Evolutionary conservation across 1,284 basidiomycete genomes (phyloP).

Genomic region (Fomitiporia mediterranea): DNA sequence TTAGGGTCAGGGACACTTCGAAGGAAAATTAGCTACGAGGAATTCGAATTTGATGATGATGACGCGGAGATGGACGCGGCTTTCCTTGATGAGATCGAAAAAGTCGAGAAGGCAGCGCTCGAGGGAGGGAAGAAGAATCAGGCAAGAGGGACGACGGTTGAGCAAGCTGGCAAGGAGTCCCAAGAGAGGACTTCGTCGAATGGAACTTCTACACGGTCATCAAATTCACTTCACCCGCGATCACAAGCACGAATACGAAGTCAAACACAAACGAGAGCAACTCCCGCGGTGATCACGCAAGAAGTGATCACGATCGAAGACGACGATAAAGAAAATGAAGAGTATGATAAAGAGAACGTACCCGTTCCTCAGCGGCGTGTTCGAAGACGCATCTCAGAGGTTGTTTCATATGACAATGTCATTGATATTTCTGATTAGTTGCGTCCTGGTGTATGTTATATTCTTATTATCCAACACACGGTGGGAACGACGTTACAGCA

Average conservation of each 20-base stretch:
- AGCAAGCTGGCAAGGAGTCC: background rate
- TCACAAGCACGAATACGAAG: background rate
- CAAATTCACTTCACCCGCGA: slow-evolving; percentile 2
- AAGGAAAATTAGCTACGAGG: slow-evolving; percentile 23
- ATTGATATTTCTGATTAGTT: slow-evolving; percentile 49
- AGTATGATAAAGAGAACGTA: slow-evolving; percentile 60
- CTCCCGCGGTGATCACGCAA: background rate
- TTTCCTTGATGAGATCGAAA: slow-evolving; percentile 33
- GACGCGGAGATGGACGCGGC: slow-evolving; percentile 32
- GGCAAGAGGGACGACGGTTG: slow-evolving; percentile 2
- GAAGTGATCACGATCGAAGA: slow-evolving; percentile 39
- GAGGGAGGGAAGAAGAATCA: no score
- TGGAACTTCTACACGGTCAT: background rate
- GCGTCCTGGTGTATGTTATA: no score
- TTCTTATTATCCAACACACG: no score
- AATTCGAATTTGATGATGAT: slow-evolving; percentile 29
- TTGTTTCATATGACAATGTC: slow-evolving; percentile 30
- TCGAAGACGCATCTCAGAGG: slow-evolving; percentile 34
- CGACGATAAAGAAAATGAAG: slow-evolving; percentile 45
- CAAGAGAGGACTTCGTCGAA: background rate
- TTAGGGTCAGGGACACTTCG: slow-evolving; percentile 26
- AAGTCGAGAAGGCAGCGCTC: slow-evolving; percentile 32
- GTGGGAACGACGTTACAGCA: no score
- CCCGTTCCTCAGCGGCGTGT: slow-evolving; percentile 48
- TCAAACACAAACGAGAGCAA: background rate